Conservation (phyloP, 805 yeast genomes). For the Isabelozyma rhagii region DNA sequence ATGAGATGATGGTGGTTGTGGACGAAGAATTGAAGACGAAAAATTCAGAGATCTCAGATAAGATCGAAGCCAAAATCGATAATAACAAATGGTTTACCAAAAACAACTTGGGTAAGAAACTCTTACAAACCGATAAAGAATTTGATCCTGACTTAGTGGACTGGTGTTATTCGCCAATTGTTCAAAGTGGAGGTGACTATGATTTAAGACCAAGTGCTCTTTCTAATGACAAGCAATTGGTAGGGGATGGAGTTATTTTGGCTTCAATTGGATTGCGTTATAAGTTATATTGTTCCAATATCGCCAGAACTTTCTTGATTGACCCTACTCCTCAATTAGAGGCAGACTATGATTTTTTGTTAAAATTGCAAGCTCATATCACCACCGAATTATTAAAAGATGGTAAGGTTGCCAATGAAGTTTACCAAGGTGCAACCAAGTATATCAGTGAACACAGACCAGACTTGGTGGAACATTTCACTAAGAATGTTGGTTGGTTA, state of each 20-base stretch:
- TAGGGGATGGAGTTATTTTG: constrained; percentile 72
- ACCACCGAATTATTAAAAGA: constrained; percentile 52
- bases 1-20: constrained; percentile 81
- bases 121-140: constrained; percentile 49
- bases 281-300: constrained; percentile 82
- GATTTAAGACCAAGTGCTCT: constrained; percentile 83
- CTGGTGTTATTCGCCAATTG: constrained; percentile 91
- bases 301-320: constrained; percentile 84
- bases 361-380: constrained; percentile 68
- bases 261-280: constrained; percentile 85
- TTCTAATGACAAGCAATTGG: constrained; percentile 60
- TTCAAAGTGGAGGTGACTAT: constrained; percentile 83
- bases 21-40: constrained; percentile 82
- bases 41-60: constrained; percentile 69
- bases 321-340: constrained; percentile 84
- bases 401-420: constrained; percentile 64
- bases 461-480: constrained; percentile 59
- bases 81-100: constrained; percentile 61
- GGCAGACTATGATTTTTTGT: constrained; percentile 70
- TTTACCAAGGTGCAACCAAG: constrained; percentile 62
- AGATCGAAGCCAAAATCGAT: constrained; percentile 78
- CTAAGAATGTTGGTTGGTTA: constrained; percentile 82
- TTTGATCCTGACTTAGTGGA: constrained; percentile 77
- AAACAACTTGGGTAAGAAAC: constrained; percentile 48
- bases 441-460: constrained; percentile 58